These are phyloP conservation scores for Termitomyces eurrhizus DNA, from an alignment of 768 basidiomycete species.

Conservation along the genomic window DNA sequence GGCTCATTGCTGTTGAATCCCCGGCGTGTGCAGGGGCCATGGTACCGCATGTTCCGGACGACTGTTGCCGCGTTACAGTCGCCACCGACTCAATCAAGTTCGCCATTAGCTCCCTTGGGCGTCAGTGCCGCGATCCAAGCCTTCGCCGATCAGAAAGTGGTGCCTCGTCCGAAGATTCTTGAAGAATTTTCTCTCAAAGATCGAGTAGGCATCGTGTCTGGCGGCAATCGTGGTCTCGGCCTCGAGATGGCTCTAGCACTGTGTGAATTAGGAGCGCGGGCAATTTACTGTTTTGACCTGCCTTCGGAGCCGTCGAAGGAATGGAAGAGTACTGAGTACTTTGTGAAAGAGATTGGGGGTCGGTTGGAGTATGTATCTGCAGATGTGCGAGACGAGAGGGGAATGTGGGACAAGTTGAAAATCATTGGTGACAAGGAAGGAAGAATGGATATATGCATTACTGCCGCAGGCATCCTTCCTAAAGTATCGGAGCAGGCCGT, in stretches of 20 bases:
- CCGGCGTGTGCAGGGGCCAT: background rate
- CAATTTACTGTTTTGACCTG: conserved; percentile 66
- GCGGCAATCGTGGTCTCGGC: background rate
- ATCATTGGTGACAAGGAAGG: conserved; percentile 45
- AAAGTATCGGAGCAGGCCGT: conserved; percentile 49
- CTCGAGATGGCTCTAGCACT: conserved; percentile 27
- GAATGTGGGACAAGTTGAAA: conserved; percentile 51
- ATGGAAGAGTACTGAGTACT: conserved; percentile 49
- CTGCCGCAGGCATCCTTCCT: conserved; percentile 68
- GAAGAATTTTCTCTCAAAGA: background rate
- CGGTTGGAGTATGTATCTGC: conserved; percentile 56
- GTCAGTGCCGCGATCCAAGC: conserved; percentile 53
- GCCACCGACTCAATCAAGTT: conserved; percentile 34
- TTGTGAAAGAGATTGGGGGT: conserved; percentile 38
- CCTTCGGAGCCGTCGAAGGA: conserved; percentile 50
- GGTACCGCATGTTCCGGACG: background rate
- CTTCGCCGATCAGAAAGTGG: conserved; percentile 27
- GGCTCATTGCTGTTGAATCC: background rate
- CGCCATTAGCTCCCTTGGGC: conserved; percentile 61
- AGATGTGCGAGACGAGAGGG: conserved; percentile 61
- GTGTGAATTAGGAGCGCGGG: conserved; percentile 65
- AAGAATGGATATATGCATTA: conserved; percentile 47
- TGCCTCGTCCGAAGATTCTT: conserved; percentile 40
- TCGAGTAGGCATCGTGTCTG: background rate
- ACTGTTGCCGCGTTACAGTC: background rate